Evolutionary conservation across 257 asterid species (phyloP).

Genomic region (Capsicum rhomboideum): DNA sequence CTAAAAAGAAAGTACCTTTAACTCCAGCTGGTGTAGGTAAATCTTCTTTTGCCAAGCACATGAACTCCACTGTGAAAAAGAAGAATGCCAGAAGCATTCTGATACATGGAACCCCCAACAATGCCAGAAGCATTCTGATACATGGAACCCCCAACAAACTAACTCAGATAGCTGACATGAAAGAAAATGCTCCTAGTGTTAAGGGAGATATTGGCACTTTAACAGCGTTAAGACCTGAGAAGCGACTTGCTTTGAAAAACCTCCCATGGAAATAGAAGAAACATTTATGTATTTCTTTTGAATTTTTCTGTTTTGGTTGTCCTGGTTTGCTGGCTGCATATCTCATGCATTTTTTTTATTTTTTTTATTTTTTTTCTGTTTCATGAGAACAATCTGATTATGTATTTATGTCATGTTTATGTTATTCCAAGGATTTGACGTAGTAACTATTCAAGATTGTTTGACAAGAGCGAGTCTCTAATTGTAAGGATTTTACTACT

Average conservation of each 20-base stretch:
- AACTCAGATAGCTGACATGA: constrained; percentile 31
- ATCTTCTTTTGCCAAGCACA: constrained; percentile 4
- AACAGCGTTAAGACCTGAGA: constrained; percentile 46
- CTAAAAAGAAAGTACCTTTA: background rate
- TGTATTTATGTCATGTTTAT: background rate
- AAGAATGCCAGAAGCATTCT: constrained; percentile 43
- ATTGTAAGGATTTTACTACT: background rate
- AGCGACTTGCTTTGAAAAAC: constrained; percentile 45
- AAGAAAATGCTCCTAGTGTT: constrained; percentile 38
- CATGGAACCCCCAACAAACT: constrained; percentile 68
- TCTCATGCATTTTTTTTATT: too few relatives aligned
- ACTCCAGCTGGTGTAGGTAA: background rate
- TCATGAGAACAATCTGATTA: background rate
- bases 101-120: constrained; percentile 69
- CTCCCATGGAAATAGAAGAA: constrained; percentile 24
- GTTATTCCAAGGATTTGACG: background rate
- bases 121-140: constrained; percentile 52
- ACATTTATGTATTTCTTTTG: background rate
- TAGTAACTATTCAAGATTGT: background rate
- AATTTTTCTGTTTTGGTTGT: background rate
- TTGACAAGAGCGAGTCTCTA: background rate
- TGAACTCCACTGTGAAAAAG: constrained; percentile 11
- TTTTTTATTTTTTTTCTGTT: background rate
- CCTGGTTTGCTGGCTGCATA: background rate
- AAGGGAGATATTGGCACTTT: constrained; percentile 31